phyloP scores from a whole-genome alignment of 139 green algal species.

The Astrephomene gubernaculifera region DNA sequence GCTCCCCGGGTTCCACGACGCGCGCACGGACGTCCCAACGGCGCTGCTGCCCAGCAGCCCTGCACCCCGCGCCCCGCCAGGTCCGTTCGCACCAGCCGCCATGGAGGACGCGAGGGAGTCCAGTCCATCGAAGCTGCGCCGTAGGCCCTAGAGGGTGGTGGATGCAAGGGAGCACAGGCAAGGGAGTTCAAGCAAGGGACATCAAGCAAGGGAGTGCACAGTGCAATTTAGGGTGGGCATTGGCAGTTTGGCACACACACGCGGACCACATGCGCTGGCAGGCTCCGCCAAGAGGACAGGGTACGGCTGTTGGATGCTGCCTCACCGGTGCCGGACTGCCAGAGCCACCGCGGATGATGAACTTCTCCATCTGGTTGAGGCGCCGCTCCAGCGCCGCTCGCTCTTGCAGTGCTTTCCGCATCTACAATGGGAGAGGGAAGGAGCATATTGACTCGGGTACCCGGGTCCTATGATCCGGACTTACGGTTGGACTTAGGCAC shows the following conservation, averaged over 20 bases:
- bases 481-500: no score
- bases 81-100: background rate
- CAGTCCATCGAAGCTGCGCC: conserved; percentile 35
- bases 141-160: background rate
- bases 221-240: no score
- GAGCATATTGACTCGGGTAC: no score
- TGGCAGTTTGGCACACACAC: no score
- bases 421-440: background rate
- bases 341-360: conserved; percentile 36
- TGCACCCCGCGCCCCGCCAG: background rate
- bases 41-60: background rate
- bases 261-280: no score
- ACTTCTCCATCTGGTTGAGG: conserved; percentile 62
- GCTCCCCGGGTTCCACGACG: conserved; percentile 48
- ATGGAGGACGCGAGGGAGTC: conserved; percentile 1
- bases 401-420: conserved; percentile 32
- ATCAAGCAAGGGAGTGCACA: no score
- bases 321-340: conserved; percentile 21
- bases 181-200: no score
- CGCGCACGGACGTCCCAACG: no score
- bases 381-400: conserved; percentile 44
- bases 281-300: no score
- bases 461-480: no score
- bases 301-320: background rate
- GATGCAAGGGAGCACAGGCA: background rate